Conservation (phyloP, 768 basidiomycete species). For the Mycena sanguinolenta region DNA sequence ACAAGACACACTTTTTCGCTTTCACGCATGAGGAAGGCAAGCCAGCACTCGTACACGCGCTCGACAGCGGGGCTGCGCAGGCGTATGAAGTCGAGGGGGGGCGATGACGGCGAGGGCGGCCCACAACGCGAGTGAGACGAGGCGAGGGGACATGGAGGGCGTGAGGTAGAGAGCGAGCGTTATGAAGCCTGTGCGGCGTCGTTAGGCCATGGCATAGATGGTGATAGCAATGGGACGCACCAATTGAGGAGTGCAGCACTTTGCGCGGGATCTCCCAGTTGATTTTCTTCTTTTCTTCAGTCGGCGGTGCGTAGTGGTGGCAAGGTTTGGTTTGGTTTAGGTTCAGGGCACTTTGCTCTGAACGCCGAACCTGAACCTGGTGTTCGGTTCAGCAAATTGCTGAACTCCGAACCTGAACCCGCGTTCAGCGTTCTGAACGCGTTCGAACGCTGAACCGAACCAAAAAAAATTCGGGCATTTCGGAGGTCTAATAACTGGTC, state of each 20-base stretch:
- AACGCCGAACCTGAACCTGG: no score
- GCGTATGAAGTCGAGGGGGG: slow-evolving; percentile 82
- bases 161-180: slow-evolving; percentile 69
- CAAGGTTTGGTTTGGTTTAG: no score
- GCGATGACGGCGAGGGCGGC: slow-evolving; percentile 75
- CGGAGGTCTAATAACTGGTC: no score
- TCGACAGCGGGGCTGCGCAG: slow-evolving; percentile 76
- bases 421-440: no score
- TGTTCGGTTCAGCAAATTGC: no score
- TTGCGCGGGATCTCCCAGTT: slow-evolving; percentile 96
- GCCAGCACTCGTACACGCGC: slow-evolving; percentile 72
- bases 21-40: slow-evolving; percentile 95
- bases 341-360: no score
- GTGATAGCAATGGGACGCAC: slow-evolving; percentile 66
- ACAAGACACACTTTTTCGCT: slow-evolving; percentile 84
- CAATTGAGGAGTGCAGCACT: slow-evolving; percentile 88
- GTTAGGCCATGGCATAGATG: background rate
- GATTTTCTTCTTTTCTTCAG: slow-evolving; percentile 53
- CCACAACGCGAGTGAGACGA: slow-evolving; percentile 74
- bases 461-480: no score
- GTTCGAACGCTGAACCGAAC: no score
- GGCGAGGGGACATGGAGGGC: slow-evolving; percentile 57
- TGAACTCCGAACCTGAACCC: no score
- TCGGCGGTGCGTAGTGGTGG: no score
- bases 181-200: slow-evolving; percentile 70